phyloP scores from a whole-genome alignment of 1,139 yeast genomes.

The Taiozyma sp. region DNA sequence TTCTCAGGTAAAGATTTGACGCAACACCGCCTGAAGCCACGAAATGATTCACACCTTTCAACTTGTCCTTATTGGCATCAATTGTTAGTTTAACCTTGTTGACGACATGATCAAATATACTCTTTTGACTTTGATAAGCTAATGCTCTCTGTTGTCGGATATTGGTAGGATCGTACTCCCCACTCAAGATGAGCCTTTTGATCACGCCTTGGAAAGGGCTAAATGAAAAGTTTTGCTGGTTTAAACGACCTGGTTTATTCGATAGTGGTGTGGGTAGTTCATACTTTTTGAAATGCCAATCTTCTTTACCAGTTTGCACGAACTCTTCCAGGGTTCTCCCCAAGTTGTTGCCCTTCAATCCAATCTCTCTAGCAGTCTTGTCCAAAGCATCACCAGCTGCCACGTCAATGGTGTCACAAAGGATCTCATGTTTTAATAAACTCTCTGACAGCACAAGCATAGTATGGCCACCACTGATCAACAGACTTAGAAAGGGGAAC shows the following conservation, averaged over 20 bases:
- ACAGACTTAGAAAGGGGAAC: slow-evolving; percentile 76
- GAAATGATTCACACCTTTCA: slow-evolving; percentile 46
- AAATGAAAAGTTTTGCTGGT: slow-evolving; percentile 61
- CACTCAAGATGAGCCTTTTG: slow-evolving; percentile 27
- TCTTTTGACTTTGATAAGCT: slow-evolving; percentile 61
- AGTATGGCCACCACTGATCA: slow-evolving; percentile 95
- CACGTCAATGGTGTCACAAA: slow-evolving; percentile 77
- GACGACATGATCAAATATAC: slow-evolving; percentile 67
- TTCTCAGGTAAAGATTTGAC: slow-evolving; percentile 59
- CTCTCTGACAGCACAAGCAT: slow-evolving; percentile 70
- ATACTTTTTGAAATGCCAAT: slow-evolving; percentile 18
- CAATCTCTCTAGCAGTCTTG: slow-evolving; percentile 85
- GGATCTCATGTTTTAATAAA: slow-evolving; percentile 60
- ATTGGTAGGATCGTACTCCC: slow-evolving; percentile 12
- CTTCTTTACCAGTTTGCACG: slow-evolving; percentile 33
- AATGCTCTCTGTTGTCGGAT: slow-evolving; percentile 33
- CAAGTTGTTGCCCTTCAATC: slow-evolving; percentile 75
- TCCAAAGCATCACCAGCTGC: slow-evolving; percentile 95
- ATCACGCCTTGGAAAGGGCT: slow-evolving; percentile 69
- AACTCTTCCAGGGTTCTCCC: slow-evolving; percentile 77
- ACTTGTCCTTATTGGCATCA: slow-evolving; percentile 35
- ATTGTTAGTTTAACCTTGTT: slow-evolving; percentile 57
- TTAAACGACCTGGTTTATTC: slow-evolving; percentile 41
- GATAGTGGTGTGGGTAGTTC: slow-evolving; percentile 49
- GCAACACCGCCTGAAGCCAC: slow-evolving; percentile 96